Evolutionary conservation across 1,284 basidiomycete genomes (phyloP), one percentile per base, ranked within the genome.

Genomic region (Microbotryomycetes sp.): DNA sequence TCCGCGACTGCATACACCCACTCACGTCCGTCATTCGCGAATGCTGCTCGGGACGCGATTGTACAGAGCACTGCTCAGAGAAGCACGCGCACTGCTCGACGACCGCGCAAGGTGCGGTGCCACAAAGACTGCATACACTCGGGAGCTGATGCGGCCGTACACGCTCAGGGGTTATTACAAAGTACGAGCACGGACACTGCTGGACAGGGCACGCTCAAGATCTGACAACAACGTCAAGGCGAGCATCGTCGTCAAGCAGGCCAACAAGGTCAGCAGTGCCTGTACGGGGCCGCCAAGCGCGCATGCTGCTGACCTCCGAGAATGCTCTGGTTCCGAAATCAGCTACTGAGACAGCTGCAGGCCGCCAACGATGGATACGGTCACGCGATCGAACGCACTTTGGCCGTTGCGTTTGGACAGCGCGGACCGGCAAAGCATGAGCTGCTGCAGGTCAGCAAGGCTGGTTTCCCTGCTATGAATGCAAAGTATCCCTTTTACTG

Each of bases 321-420:
- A n/a, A n/a, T n/a, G n/a, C 11, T 23, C 45, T 7, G 4, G 18
- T 18, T 4, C 5, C n/a, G 28, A 50, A 27, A n/a, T 3, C 61
- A 89, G 87, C 81, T 81, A 50, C 71, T 86, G 57, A 75, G 75
- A 49, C 81, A 77, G 54, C 74, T 91, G 5, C 75, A 79, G 70
- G 76, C 74, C 45, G 87, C 86, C 9, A 86, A 84, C 68, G 69
- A 72, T 9, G 82, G 85, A 7, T 74, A 81, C 54, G 63, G 71
- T 46, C 73, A 78, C 57, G 81, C 83, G n/a, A 83, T 88, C 64
- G 75, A 76, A 9, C 78, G 81, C 59, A 73, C 88, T n/a, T 76
- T 89, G 23, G 81, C 85, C 66, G 71, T 83, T n/a, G 88, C 88
- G n/a, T 89, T 88, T 73, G 89, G 86, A 21, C 79, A 86, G 59